These are phyloP conservation scores for Chlamydomonas schloesseri DNA, from an alignment of 139 green algal species.

Conservation along the genomic window DNA sequence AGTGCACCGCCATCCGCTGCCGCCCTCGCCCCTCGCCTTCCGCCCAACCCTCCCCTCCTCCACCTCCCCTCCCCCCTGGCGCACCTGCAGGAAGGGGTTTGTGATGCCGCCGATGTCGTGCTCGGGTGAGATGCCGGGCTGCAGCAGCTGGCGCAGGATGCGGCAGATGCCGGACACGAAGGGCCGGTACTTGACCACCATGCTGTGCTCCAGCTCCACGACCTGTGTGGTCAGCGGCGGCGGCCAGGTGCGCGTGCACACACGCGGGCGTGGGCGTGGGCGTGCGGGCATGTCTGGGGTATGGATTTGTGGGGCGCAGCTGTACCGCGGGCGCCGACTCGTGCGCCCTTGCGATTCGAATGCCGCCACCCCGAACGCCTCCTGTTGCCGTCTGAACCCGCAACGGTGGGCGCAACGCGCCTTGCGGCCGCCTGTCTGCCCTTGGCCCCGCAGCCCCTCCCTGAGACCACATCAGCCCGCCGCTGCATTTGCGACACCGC, in stretches of 20 bases:
- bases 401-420: too few relatives aligned
- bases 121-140: conserved; percentile 83
- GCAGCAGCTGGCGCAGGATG: conserved; percentile 76
- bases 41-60: background rate
- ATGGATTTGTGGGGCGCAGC: background rate
- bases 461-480: too few relatives aligned
- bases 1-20: too few relatives aligned
- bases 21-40: too few relatives aligned
- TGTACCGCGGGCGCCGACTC: too few relatives aligned
- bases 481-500: too few relatives aligned
- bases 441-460: too few relatives aligned
- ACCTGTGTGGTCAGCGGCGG: conserved; percentile 24
- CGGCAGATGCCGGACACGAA: conserved; percentile 80
- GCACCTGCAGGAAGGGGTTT: conserved; percentile 95
- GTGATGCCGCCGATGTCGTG: conserved; percentile 95
- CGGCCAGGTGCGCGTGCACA: background rate
- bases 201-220: conserved; percentile 34
- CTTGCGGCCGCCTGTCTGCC: too few relatives aligned
- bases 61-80: background rate
- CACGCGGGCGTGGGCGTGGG: background rate
- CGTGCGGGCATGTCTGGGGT: background rate
- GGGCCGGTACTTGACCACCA: conserved; percentile 45
- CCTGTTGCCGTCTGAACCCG: too few relatives aligned
- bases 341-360: too few relatives aligned
- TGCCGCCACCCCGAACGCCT: too few relatives aligned